These are phyloP conservation scores for Penicillium paneum DNA, from an alignment of 2,329 filamentous ascomycete species.

Conservation along the genomic window DNA sequence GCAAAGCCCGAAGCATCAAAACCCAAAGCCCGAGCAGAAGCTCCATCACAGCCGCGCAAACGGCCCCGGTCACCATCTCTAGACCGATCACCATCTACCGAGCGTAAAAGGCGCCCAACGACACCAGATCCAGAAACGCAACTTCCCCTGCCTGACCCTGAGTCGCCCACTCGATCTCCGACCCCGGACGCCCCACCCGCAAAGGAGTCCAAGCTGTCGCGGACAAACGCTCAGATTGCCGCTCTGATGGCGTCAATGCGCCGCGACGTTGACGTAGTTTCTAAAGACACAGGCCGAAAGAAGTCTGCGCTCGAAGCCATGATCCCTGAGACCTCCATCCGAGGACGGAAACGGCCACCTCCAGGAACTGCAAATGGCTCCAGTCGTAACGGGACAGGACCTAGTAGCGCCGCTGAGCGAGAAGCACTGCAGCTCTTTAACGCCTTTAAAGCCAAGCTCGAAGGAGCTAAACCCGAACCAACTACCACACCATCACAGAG, in stretches of 20 bases:
- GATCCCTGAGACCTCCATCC: constrained; percentile 48
- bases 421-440: constrained; percentile 68
- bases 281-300: constrained; percentile 36
- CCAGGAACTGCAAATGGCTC: constrained; percentile 33
- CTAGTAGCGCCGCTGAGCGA: constrained; percentile 55
- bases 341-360: constrained; percentile 45
- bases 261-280: constrained; percentile 35
- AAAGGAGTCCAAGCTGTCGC: constrained; percentile 37
- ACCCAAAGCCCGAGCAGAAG: constrained; percentile 11
- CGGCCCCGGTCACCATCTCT: constrained; percentile 36
- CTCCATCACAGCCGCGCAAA: constrained; percentile 25
- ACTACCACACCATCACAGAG: constrained; percentile 26
- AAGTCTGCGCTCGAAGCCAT: constrained; percentile 49
- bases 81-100: constrained; percentile 21
- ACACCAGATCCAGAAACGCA: constrained; percentile 44
- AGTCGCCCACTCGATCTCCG: constrained; percentile 40
- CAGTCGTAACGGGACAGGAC: constrained; percentile 48
- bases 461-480: constrained; percentile 39
- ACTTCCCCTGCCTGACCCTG: constrained; percentile 45
- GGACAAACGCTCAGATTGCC: constrained; percentile 47
- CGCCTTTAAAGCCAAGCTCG: constrained; percentile 76
- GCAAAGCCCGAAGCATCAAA: constrained; percentile 12
- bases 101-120: constrained; percentile 35
- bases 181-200: constrained; percentile 27
- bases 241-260: constrained; percentile 49